Percentiles rank a stretch among this genome's conserved stretches.
Evolutionary conservation across 2,329 filamentous ascomycete species (phyloP).

Genomic region (Bipolaris gigantea): DNA sequence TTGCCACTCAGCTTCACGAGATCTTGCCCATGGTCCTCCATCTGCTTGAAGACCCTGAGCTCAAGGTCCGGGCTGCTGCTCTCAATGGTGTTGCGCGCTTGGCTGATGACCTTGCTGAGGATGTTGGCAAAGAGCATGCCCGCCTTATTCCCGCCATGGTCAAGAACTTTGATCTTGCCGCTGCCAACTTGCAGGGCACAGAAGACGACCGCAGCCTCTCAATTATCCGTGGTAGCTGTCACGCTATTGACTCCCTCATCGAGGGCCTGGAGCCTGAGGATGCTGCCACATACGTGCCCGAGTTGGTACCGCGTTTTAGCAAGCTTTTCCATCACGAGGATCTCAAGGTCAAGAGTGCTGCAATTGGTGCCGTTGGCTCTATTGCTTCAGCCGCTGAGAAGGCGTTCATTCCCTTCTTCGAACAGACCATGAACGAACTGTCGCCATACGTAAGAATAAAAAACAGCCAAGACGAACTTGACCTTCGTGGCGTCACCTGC

Average conservation of each 20-base stretch:
- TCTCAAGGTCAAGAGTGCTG: constrained; percentile 84
- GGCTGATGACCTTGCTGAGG: constrained; percentile 90
- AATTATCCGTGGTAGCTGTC: constrained; percentile 87
- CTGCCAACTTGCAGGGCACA: constrained; percentile 63
- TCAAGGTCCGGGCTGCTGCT: constrained; percentile 82
- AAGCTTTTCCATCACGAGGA: constrained; percentile 82
- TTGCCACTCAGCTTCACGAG: constrained; percentile 84
- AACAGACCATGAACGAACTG: constrained; percentile 85
- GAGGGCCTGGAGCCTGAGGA: constrained; percentile 80
- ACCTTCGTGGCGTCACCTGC: constrained; percentile 84
- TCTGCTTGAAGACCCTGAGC: constrained; percentile 81
- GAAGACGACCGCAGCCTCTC: constrained; percentile 75
- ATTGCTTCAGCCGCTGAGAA: constrained; percentile 83
- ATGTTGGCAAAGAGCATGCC: constrained; percentile 82
- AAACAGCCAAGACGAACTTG: constrained; percentile 84
- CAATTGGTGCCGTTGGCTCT: constrained; percentile 85
- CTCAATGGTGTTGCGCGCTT: constrained; percentile 86
- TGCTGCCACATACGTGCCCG: constrained; percentile 78
- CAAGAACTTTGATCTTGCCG: constrained; percentile 84
- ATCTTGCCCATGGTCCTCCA: constrained; percentile 84
- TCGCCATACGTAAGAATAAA: constrained; percentile 83
- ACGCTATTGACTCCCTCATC: constrained; percentile 87
- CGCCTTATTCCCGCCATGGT: constrained; percentile 81
- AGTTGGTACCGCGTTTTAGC: constrained; percentile 82
- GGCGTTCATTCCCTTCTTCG: constrained; percentile 88